These are phyloP conservation scores for Pseudogymnoascus sp. DNA, from an alignment of 2,329 filamentous ascomycete genomes.

Conservation along the genomic window DNA sequence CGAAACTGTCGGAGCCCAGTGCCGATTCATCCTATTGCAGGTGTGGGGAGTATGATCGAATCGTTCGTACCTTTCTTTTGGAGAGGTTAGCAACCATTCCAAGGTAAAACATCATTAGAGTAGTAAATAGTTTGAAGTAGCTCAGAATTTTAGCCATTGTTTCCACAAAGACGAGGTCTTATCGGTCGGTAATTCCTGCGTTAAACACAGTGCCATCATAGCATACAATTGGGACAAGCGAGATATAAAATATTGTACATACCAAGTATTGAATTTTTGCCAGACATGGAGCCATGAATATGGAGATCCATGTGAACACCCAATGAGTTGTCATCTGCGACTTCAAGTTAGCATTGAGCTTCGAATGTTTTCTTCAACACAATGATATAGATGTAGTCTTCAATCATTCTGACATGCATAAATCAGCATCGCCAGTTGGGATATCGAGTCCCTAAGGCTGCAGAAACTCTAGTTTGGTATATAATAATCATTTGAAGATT, in stretches of 20 bases:
- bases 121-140: conserved; percentile 24
- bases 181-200: conserved; percentile 73
- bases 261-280: background rate
- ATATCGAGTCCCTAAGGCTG: conserved; percentile 6
- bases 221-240: background rate
- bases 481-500: conserved; percentile 8
- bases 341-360: background rate
- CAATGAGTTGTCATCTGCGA: background rate
- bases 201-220: conserved; percentile 4
- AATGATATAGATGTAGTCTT: background rate
- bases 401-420: conserved; percentile 7
- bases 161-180: conserved; percentile 61
- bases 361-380: background rate
- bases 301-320: background rate
- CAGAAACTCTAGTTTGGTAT: conserved; percentile 8
- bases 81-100: background rate
- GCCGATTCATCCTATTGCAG: conserved; percentile 70
- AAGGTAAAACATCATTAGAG: background rate
- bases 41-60: conserved; percentile 9
- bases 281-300: background rate
- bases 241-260: background rate
- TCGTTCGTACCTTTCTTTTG: conserved; percentile 2
- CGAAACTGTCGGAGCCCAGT: conserved; percentile 85
- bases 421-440: conserved; percentile 6
- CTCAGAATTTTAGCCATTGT: conserved; percentile 85